Conservation (phyloP, 805 yeast genomes). For the Wickerhamiella nectarea region DNA sequence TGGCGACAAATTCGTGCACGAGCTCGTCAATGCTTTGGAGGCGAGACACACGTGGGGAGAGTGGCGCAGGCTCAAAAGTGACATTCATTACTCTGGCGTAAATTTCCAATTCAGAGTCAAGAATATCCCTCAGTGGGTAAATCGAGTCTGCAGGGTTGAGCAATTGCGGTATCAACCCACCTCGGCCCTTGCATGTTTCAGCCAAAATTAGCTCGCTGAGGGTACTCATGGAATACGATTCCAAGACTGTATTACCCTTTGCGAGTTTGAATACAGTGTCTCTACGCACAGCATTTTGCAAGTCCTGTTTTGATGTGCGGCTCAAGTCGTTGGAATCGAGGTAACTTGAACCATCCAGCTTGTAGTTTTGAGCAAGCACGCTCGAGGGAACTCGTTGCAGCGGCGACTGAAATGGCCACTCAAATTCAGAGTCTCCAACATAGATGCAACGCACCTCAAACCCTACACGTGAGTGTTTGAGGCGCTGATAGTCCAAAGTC, state of each 20-base stretch:
- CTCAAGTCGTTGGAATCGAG: slow-evolving; percentile 28
- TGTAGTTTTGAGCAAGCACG: slow-evolving; percentile 10
- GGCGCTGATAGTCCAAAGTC: slow-evolving; percentile 46
- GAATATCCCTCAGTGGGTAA: slow-evolving; percentile 64
- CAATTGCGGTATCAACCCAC: slow-evolving; percentile 43
- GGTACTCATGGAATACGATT: slow-evolving; percentile 71
- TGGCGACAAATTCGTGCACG: slow-evolving; percentile 54
- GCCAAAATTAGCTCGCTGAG: slow-evolving; percentile 71
- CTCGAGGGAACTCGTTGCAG: slow-evolving; percentile 23
- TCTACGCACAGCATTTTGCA: slow-evolving; percentile 34
- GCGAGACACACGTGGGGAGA: slow-evolving; percentile 36
- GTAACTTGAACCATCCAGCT: slow-evolving; percentile 7
- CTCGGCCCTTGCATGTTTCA: slow-evolving; percentile 76
- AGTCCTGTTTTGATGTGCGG: slow-evolving; percentile 53
- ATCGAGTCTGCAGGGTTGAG: slow-evolving; percentile 13
- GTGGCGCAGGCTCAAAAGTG: slow-evolving; percentile 22
- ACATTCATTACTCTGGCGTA: slow-evolving; percentile 37
- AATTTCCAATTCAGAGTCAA: slow-evolving; percentile 51
- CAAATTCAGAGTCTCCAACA: slow-evolving; percentile 25
- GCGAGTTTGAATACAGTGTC: slow-evolving; percentile 39
- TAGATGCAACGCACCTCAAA: slow-evolving; percentile 43
- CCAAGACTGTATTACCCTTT: slow-evolving; percentile 34
- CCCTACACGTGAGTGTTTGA: slow-evolving; percentile 55
- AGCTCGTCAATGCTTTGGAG: slow-evolving; percentile 74
- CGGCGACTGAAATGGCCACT: slow-evolving; percentile 21